Evolutionary conservation across 768 basidiomycete species (phyloP).

Genomic region (Lentinula boryana): DNA sequence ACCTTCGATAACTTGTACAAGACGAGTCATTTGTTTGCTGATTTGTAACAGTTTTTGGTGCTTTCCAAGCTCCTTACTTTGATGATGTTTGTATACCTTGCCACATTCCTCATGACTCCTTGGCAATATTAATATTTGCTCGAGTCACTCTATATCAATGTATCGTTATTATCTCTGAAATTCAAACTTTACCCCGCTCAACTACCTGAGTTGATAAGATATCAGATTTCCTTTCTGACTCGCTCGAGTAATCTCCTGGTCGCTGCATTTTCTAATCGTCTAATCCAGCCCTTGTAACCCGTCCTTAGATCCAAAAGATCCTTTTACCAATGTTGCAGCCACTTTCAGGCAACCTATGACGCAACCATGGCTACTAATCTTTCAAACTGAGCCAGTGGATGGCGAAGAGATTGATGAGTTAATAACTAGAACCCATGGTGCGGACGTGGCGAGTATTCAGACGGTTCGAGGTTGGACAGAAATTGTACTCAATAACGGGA

Average conservation of each 20-base stretch:
- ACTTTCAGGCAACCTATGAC: conserved; percentile 43
- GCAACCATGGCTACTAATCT: conserved; percentile 39
- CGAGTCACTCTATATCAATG: background rate
- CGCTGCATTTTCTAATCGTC: conserved; percentile 36
- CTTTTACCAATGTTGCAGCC: conserved; percentile 26
- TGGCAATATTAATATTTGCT: background rate
- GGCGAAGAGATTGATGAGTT: conserved; percentile 18
- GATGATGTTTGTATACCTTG: background rate
- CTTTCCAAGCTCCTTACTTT: background rate
- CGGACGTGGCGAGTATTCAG: background rate
- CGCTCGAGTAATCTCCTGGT: conserved; percentile 18
- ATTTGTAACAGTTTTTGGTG: background rate
- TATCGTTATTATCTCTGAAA: background rate
- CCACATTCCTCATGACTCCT: background rate
- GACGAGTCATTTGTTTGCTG: background rate
- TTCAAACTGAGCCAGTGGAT: conserved; percentile 21
- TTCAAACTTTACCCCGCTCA: background rate
- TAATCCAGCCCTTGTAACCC: conserved; percentile 41
- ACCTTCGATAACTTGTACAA: background rate
- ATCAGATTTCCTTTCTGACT: conserved; percentile 12
- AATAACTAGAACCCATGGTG: background rate
- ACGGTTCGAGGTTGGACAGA: background rate
- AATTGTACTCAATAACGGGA: background rate
- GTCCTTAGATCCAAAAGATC: conserved; percentile 25
- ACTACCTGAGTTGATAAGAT: background rate